phyloP scores from a whole-genome alignment of 176 grass and related monocot species.

The Bonia amplexicaulis region DNA sequence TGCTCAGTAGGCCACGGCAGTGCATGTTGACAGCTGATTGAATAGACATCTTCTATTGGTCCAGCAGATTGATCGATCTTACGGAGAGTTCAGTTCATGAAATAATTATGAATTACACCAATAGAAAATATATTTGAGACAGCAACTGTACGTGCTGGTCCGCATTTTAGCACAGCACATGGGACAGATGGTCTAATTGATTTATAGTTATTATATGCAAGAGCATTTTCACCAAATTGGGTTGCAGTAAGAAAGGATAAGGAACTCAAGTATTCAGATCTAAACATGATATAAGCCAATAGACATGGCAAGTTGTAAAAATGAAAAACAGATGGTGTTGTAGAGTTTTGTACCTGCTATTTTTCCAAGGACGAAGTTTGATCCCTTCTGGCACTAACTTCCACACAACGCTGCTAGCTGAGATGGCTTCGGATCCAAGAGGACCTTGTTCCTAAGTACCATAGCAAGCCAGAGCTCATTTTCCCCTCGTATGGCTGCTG shows the following conservation, averaged over 20 bases:
- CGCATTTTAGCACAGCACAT: background rate
- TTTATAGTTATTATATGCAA: background rate
- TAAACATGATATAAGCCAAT: constrained; percentile 11
- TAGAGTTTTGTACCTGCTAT: constrained; percentile 50
- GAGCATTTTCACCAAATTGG: constrained; percentile 1
- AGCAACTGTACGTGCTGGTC: background rate
- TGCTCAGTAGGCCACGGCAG: background rate
- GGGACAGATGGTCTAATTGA: background rate
- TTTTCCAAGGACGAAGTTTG: constrained; percentile 94
- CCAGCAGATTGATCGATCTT: background rate
- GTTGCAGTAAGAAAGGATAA: background rate
- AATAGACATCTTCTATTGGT: background rate
- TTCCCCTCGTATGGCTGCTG: constrained; percentile 87
- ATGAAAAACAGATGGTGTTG: background rate
- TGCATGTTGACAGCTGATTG: background rate
- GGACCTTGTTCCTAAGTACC: constrained; percentile 83
- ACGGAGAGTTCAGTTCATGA: background rate
- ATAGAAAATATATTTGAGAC: constrained; percentile 19
- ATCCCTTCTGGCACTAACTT: constrained; percentile 99
- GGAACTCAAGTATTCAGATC: background rate
- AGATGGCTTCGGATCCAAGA: constrained; percentile 88
- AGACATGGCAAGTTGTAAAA: background rate
- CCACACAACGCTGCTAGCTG: constrained; percentile 91
- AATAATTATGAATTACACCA: background rate
- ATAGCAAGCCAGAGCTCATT: constrained; percentile 97